A percentile compares a stretch with the other conserved stretches of the same genome.
These are phyloP conservation scores for Colletotrichum sp. DNA, from an alignment of 2,329 filamentous ascomycete species.

Conservation along the genomic window DNA sequence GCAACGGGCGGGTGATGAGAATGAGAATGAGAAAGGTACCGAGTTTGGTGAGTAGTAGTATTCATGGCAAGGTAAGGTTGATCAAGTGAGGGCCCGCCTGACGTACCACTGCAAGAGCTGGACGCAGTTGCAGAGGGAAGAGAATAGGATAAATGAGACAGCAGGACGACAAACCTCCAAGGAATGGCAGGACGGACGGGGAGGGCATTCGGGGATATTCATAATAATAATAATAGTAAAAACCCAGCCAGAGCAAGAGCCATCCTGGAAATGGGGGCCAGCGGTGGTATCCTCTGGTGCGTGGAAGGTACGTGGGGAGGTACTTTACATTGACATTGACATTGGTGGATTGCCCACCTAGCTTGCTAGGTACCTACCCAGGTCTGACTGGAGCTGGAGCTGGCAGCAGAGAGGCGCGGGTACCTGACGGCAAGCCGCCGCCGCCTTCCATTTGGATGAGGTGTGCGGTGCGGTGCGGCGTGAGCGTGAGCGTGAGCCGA, in stretches of 20 bases:
- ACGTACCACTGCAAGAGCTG: not conserved
- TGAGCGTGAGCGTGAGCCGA: not conserved
- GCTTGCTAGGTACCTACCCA: not conserved
- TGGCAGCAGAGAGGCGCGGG: not conserved
- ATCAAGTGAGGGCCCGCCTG: constrained; percentile 12
- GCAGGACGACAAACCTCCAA: not conserved
- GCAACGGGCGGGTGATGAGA: not conserved
- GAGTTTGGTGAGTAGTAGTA: not conserved
- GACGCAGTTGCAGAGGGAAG: not conserved
- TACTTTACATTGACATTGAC: not conserved
- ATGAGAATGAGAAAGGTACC: not conserved
- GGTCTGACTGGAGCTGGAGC: not conserved
- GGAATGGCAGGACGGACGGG: not conserved
- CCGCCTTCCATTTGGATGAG: not conserved
- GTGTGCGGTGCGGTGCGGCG: not conserved
- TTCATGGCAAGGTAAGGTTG: not conserved
- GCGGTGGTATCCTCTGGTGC: no score
- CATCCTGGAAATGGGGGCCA: not conserved
- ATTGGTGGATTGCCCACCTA: not conserved
- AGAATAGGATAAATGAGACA: not conserved
- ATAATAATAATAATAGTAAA: constrained; percentile 7
- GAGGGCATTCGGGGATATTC: constrained; percentile 19
- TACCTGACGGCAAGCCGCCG: not conserved
- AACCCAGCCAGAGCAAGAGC: not conserved
- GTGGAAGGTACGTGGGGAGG: not conserved